phyloP scores from a whole-genome alignment of 495 filamentous ascomycete genomes.

The Immersiella caudata region DNA sequence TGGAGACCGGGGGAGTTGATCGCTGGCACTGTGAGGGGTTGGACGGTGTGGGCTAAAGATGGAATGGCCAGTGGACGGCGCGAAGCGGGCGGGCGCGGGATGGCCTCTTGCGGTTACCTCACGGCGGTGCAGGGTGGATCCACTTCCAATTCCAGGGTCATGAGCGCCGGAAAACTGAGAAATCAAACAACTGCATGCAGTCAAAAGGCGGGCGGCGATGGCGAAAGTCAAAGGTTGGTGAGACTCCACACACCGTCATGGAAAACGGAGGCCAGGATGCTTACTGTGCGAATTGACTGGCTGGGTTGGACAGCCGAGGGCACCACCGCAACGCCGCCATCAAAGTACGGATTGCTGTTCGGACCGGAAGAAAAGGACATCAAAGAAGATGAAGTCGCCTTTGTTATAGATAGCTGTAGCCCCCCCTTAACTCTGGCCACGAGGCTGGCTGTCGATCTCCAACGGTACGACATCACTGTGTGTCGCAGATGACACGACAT shows the following conservation, averaged over 20 bases:
- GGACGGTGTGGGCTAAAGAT: constrained; percentile 10
- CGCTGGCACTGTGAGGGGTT: constrained; percentile 20
- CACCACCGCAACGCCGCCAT: neutral
- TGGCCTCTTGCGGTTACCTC: constrained; percentile 3
- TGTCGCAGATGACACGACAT: neutral
- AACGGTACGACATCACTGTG: neutral
- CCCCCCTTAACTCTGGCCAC: neutral
- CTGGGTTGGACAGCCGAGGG: neutral
- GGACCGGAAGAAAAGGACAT: neutral
- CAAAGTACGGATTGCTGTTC: neutral
- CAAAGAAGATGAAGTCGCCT: neutral
- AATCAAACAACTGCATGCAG: constrained; percentile 1
- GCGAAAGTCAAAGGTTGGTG: constrained; percentile 2
- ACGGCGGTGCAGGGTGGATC: neutral
- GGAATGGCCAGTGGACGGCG: constrained; percentile 10
- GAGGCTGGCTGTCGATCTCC: neutral
- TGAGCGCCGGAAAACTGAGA: constrained; percentile 4
- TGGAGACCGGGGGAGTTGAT: neutral
- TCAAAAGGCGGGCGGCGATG: constrained; percentile 6
- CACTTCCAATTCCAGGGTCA: neutral
- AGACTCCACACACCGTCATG: neutral
- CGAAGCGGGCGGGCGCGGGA: constrained; percentile 9
- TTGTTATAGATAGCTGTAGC: neutral
- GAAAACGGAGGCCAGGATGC: constrained; percentile 2
- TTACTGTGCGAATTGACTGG: neutral